Conservation (phyloP, 331 rosid species). For the Pyracantha coccinea region DNA sequence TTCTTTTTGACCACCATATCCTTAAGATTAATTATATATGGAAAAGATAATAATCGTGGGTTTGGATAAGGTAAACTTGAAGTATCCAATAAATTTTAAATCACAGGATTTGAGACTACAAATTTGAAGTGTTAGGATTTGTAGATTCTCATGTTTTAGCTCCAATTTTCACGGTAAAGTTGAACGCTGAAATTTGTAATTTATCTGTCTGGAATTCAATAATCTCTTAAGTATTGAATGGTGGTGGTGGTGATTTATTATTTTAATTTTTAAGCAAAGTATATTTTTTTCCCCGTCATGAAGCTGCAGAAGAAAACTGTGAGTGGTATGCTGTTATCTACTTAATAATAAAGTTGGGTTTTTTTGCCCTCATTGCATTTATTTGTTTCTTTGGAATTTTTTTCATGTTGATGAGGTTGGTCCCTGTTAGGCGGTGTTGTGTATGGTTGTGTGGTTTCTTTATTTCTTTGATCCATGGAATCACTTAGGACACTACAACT, state of each 20-base stretch:
- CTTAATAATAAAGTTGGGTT: background rate
- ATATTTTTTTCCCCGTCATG: background rate
- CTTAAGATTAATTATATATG: background rate
- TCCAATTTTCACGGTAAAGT: background rate
- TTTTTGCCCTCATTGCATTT: background rate
- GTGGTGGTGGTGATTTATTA: background rate
- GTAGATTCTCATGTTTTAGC: background rate
- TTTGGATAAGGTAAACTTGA: background rate
- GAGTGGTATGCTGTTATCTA: background rate
- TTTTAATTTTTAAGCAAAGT: background rate
- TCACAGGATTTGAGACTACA: background rate
- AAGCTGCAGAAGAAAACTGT: background rate
- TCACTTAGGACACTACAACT: background rate
- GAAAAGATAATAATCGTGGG: background rate
- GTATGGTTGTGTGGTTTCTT: background rate
- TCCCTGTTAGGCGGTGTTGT: background rate
- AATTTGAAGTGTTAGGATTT: background rate
- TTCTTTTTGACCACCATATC: background rate
- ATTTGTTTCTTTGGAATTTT: background rate
- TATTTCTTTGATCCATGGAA: conserved; percentile 2
- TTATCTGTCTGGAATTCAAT: background rate
- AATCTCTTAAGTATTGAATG: background rate
- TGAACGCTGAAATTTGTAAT: background rate
- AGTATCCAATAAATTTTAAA: background rate
- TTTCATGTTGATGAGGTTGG: background rate